Percentiles rank a stretch among this genome's conserved stretches.
phyloP scores from a whole-genome alignment of 2,329 filamentous ascomycete species.

The Paraphaeosphaeria sporulosa region DNA sequence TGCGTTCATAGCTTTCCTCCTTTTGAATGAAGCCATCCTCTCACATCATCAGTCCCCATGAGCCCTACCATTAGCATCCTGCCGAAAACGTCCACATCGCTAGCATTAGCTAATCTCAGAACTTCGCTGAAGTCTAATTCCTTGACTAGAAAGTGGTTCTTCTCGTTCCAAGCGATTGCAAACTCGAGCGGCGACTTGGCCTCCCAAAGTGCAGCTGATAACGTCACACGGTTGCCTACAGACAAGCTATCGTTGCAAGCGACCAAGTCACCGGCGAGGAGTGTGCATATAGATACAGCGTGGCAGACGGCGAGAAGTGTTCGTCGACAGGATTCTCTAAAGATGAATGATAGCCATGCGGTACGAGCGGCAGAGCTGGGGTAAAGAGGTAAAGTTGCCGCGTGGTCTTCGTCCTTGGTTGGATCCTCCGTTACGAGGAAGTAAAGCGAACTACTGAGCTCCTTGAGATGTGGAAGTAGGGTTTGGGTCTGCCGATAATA shows the following conservation, averaged over 20 bases:
- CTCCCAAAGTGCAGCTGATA: constrained; percentile 41
- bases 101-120: constrained; percentile 27
- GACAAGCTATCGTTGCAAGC: constrained; percentile 23
- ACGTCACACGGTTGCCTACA: constrained; percentile 25
- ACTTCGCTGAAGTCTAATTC: constrained; percentile 38
- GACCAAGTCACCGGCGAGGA: constrained; percentile 25
- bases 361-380: constrained; percentile 45
- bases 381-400: constrained; percentile 46
- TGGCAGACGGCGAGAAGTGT: constrained; percentile 61
- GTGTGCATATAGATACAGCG: constrained; percentile 42
- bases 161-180: constrained; percentile 41
- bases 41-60: constrained; percentile 39
- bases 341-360: constrained; percentile 62
- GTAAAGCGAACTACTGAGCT: constrained; percentile 15
- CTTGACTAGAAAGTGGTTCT: constrained; percentile 36
- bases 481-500: constrained; percentile 27
- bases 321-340: constrained; percentile 63
- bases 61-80: constrained; percentile 37
- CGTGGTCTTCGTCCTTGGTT: constrained; percentile 21
- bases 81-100: constrained; percentile 41
- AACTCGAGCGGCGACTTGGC: constrained; percentile 41
- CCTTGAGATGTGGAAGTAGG: constrained; percentile 28
- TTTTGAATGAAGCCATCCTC: constrained; percentile 37
- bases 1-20: constrained; percentile 26
- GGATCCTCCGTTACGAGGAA: constrained; percentile 13